Conservation (phyloP, 148 eudicot genomes). For the Arctostaphylos glauca region DNA sequence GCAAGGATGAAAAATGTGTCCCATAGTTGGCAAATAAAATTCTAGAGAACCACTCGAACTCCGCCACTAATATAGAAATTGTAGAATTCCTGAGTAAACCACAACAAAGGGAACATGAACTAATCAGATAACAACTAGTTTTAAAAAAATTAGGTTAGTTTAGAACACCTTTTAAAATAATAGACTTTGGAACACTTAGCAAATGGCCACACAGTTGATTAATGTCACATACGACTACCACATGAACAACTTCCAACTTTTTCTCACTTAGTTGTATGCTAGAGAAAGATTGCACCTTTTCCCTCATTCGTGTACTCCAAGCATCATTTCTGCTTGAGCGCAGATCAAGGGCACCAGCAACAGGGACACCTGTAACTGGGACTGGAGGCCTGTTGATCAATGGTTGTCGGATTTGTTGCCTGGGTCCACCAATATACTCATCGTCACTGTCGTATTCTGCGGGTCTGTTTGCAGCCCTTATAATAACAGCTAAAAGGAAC, state of each 20-base stretch:
- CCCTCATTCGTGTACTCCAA: constrained; percentile 99
- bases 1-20: background rate
- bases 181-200: background rate
- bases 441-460: constrained; percentile 94
- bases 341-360: constrained; percentile 61
- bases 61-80: background rate
- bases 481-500: constrained; percentile 73
- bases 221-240: background rate
- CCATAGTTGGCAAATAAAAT: background rate
- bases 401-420: constrained; percentile 84
- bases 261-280: background rate
- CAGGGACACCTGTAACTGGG: constrained; percentile 73
- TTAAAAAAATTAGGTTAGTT: background rate
- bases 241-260: background rate
- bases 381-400: constrained; percentile 61
- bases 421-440: constrained; percentile 69
- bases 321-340: constrained; percentile 89
- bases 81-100: background rate
- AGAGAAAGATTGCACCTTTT: constrained; percentile 49
- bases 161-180: background rate
- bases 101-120: background rate
- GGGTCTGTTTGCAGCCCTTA: constrained; percentile 80
- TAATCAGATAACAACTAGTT: background rate
- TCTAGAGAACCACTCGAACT: background rate
- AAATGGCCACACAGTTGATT: background rate